Percentiles rank a stretch among this genome's conserved stretches.
These are phyloP conservation scores for Circinella umbellata DNA, from an alignment of 371 early-diverging fungal species.

Conservation along the genomic window DNA sequence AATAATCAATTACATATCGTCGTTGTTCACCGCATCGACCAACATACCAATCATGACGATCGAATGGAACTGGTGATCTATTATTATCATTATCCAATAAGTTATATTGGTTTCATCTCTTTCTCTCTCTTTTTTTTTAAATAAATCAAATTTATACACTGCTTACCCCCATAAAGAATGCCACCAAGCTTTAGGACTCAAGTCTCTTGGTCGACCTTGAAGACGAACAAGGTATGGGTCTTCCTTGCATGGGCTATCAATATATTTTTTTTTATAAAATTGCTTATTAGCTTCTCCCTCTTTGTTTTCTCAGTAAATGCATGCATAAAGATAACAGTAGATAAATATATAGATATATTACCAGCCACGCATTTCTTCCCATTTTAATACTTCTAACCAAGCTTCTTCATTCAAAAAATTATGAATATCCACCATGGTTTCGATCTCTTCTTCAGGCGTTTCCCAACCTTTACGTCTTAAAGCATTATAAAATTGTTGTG, in stretches of 20 bases:
- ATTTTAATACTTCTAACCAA: constrained; percentile 92
- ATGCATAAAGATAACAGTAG: neutral
- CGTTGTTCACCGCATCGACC: constrained; percentile 75
- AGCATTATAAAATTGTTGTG: constrained; percentile 96
- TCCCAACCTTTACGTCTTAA: constrained; percentile 93
- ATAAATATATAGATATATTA: constrained; percentile 30
- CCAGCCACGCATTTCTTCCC: constrained; percentile 84
- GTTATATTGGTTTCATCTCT: neutral
- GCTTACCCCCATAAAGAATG: constrained; percentile 63
- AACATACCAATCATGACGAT: constrained; percentile 83
- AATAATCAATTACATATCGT: constrained; percentile 82
- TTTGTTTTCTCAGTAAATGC: too few species aligned
- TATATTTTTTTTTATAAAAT: neutral
- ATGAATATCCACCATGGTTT: constrained; percentile 95
- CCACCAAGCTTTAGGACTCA: constrained; percentile 79
- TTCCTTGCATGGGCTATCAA: constrained; percentile 55
- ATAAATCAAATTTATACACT: too few species aligned
- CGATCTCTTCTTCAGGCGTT: constrained; percentile 88
- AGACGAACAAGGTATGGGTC: constrained; percentile 78
- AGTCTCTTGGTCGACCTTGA: constrained; percentile 80
- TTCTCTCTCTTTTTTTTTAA: too few species aligned
- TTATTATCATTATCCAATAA: neutral
- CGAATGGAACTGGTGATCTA: constrained; percentile 74
- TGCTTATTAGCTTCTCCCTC: too few species aligned
- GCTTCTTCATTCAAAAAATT: constrained; percentile 96